phyloP scores from a whole-genome alignment of 75 land plant species.

The Gnetum montanum region DNA sequence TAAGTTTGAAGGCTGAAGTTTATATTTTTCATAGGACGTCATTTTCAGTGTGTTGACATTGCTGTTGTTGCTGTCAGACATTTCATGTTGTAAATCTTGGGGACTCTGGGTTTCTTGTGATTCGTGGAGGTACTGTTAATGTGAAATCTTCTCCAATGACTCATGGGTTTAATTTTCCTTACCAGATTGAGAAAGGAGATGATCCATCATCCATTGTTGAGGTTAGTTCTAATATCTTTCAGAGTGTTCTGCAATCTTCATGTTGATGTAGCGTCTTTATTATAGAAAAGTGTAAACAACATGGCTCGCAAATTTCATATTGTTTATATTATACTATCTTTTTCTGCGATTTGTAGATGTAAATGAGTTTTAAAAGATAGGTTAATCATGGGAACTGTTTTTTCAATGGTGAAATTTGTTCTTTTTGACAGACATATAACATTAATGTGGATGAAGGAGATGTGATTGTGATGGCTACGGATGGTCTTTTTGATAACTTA shows the following conservation, averaged over 20 bases:
- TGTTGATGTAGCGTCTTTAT: too few species aligned
- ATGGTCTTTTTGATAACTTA: conserved; percentile 87
- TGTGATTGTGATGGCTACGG: conserved; percentile 67
- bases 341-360: neutral
- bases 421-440: conserved; percentile 53
- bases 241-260: neutral
- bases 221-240: too few species aligned
- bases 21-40: too few species aligned
- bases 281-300: too few species aligned
- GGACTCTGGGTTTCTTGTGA: conserved; percentile 73
- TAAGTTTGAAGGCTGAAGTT: too few species aligned
- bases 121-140: conserved; percentile 53
- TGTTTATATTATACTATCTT: too few species aligned
- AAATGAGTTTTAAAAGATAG: too few species aligned
- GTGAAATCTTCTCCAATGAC: conserved; percentile 67
- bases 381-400: too few species aligned
- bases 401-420: too few species aligned
- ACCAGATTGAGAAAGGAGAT: conserved; percentile 65
- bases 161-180: conserved; percentile 78
- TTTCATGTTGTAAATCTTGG: conserved; percentile 78
- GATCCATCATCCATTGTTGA: conserved; percentile 49
- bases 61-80: conserved; percentile 51
- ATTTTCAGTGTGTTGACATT: too few species aligned
- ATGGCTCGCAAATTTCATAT: too few species aligned
- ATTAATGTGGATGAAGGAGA: conserved; percentile 63